Percentiles rank a stretch among this genome's conserved stretches.
These are phyloP conservation scores for Chamaecrista fasciculata DNA, from an alignment of 306 rosid genomes.

Conservation along the genomic window DNA sequence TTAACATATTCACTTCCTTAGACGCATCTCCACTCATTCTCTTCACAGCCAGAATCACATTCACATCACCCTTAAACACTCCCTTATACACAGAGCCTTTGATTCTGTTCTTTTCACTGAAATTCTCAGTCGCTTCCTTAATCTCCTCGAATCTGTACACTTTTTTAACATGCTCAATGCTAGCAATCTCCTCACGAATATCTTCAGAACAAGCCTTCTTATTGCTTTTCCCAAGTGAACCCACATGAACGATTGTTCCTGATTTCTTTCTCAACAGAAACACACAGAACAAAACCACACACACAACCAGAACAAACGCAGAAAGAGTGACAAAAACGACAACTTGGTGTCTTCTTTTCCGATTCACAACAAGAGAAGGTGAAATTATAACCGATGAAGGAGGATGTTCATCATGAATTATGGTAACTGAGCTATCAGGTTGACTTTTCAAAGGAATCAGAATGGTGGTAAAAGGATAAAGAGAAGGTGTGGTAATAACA, in stretches of 20 bases:
- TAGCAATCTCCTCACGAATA: slow-evolving; percentile 48
- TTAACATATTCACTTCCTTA: slow-evolving; percentile 57
- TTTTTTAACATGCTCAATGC: slow-evolving; percentile 40
- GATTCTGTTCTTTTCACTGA: slow-evolving; percentile 48
- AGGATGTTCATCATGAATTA: slow-evolving; percentile 19
- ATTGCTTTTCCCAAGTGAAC: not conserved
- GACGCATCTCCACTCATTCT: slow-evolving; percentile 40
- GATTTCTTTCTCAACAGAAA: slow-evolving; percentile 34
- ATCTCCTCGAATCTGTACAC: slow-evolving; percentile 48
- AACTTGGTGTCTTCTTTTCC: slow-evolving; percentile 15
- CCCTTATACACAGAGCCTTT: slow-evolving; percentile 50
- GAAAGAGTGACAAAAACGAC: slow-evolving; percentile 25
- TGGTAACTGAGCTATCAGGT: slow-evolving; percentile 41
- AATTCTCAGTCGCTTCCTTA: slow-evolving; percentile 45
- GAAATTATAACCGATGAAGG: not conserved
- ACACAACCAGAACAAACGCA: slow-evolving; percentile 21
- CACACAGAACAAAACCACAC: not conserved
- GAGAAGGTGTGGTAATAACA: slow-evolving; percentile 33
- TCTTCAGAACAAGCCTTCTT: slow-evolving; percentile 29
- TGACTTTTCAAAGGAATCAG: slow-evolving; percentile 55
- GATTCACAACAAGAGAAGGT: not conserved
- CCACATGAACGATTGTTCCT: not conserved
- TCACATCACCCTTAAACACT: slow-evolving; percentile 35
- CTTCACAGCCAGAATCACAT: slow-evolving; percentile 45
- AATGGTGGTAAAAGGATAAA: slow-evolving; percentile 51